Evolutionary conservation across 176 grass and related monocot genomes (phyloP), one percentile per base, ranked within the genome.

Genomic region (Dactylis glomerata): DNA sequence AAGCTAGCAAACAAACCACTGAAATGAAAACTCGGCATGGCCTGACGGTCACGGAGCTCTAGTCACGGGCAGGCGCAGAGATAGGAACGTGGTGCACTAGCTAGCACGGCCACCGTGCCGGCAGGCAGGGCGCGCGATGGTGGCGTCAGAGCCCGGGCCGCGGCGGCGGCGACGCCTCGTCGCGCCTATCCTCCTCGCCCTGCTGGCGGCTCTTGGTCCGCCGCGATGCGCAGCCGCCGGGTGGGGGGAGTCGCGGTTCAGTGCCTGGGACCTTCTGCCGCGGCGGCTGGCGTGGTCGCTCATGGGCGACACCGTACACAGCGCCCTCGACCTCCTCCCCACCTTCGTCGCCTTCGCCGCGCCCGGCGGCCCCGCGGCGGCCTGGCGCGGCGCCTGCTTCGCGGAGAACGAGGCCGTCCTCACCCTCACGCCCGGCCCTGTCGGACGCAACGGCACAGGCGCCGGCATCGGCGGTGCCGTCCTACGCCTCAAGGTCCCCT

Each of bases 241-340:
- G 84, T 45, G 30, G 52, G 40, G 26, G 22, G 61, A 82, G 76
- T 64, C 89, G 64, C 86, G 88, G 36, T 94, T 93, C 85, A 56
- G 87, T 52, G 44, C 89, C 24, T 81, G 82, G 26, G 92, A 94
- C 88, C 65, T 95, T 28, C 89, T 95, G 45, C 96, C 96, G 62
- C 91, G 86, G 27, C 83, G 91, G 68, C 55, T 93, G 5, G 84
- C 89, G 67, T 95, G 95, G 96, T 93, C 91, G 61, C 78, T 95
- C 54, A 84, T 90, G 91, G 84, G 75, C 82, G 62, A 42, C 82
- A 81, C 79, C 14, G 23, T 92, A 3, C 96, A 98, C 86, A 95
- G 91, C 89, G 93, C 96, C 80, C 83, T 98, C 61, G 96, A 98
- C 83, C 89, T 98, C 34, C 90, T 98, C 54, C 96, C 96, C 51